phyloP scores from a whole-genome alignment of 2,329 filamentous ascomycete species.

The Didymosphaeria variabile region DNA sequence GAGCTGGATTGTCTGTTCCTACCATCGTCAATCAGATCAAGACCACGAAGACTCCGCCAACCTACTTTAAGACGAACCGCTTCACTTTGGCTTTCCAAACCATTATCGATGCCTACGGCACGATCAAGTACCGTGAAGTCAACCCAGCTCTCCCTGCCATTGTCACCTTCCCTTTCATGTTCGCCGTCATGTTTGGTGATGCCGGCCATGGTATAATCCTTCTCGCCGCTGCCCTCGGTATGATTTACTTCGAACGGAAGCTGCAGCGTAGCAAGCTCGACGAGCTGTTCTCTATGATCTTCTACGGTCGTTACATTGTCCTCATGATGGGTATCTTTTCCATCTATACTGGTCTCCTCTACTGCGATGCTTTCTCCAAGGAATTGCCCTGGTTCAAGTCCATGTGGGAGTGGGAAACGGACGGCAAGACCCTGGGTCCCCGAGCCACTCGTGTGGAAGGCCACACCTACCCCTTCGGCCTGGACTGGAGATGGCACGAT shows the following conservation, averaged over 20 bases:
- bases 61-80: conserved; percentile 97
- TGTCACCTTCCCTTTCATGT: conserved; percentile 98
- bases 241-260: conserved; percentile 97
- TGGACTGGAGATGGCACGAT: conserved; percentile 97
- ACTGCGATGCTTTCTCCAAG: conserved; percentile 97
- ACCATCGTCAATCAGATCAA: conserved; percentile 98
- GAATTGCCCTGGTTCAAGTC: conserved; percentile 88
- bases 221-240: conserved; percentile 80
- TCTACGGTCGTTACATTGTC: conserved; percentile 98
- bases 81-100: conserved; percentile 99
- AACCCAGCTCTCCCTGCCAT: conserved; percentile 96
- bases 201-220: conserved; percentile 93
- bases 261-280: conserved; percentile 87
- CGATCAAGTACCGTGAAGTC: conserved; percentile 95
- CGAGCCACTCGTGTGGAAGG: conserved; percentile 70
- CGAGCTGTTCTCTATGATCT: conserved; percentile 97
- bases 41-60: conserved; percentile 96
- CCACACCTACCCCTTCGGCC: conserved; percentile 92
- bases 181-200: conserved; percentile 99
- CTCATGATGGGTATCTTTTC: conserved; percentile 98
- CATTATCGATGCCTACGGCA: conserved; percentile 98
- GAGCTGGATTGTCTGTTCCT: conserved; percentile 93
- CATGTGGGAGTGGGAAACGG: conserved; percentile 84
- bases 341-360: conserved; percentile 95
- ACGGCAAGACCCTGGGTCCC: conserved; percentile 64